These are phyloP conservation scores for Capsicum pubescens DNA, from an alignment of 257 asterid species.

Conservation along the genomic window DNA sequence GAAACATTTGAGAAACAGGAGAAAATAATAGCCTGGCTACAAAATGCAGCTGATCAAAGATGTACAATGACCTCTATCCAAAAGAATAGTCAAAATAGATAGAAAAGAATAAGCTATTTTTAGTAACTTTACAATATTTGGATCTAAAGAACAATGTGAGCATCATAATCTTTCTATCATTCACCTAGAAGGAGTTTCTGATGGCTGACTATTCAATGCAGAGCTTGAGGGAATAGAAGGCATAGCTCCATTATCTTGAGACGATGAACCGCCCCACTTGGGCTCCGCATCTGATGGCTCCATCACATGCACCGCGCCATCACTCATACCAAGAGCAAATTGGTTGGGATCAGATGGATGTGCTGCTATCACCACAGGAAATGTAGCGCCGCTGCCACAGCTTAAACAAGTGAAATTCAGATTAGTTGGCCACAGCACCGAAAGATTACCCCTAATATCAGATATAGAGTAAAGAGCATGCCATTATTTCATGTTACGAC, in stretches of 20 bases:
- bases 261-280: conserved; percentile 79
- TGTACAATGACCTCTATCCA: conserved; percentile 32
- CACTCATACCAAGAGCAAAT: conserved; percentile 94
- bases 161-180: neutral
- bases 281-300: conserved; percentile 84
- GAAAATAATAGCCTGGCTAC: neutral
- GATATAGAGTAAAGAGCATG: neutral
- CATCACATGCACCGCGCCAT: conserved; percentile 74
- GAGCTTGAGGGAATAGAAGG: conserved; percentile 80
- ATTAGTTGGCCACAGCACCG: neutral
- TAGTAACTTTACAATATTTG: conserved; percentile 29
- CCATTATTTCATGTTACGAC: neutral
- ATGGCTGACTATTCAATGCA: conserved; percentile 86
- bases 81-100: conserved; percentile 30
- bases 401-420: conserved; percentile 34
- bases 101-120: conserved; percentile 26
- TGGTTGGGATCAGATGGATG: conserved; percentile 84
- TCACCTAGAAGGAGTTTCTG: conserved; percentile 90
- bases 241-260: conserved; percentile 76
- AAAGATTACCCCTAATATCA: neutral
- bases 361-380: conserved; percentile 83
- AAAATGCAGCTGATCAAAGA: conserved; percentile 22
- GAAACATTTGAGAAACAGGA: neutral
- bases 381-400: conserved; percentile 52
- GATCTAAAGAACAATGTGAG: neutral